Base-by-base conservation (phyloP, 768 basidiomycete species). In the Lactarius akahatsu region DNA sequence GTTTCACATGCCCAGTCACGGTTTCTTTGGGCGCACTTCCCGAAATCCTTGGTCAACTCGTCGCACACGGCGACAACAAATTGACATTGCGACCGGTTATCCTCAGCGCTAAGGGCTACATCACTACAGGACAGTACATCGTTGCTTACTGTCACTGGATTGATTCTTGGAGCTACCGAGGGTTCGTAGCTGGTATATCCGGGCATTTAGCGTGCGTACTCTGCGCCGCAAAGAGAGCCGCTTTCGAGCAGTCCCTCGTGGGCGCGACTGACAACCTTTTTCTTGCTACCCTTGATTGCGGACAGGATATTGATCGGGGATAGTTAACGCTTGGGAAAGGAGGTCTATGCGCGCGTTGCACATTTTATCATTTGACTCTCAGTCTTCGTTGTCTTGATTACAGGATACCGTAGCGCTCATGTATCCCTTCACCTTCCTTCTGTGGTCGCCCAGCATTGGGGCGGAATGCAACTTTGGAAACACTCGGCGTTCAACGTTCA, bases 1-100 rank as follows among this genome's bases (percentile, higher is more conserved):
- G 23, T 54, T 63, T 67, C 61, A 54, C 66, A 62, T 30, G 56
- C 16, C 30, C 28, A 10, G 18, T 59, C 47, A n/a, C n/a, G n/a
- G n/a, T n/a, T 41, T 28, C 11, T 50, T 23, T 43, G 57, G 40
- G 58, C 20, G 43, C 41, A 34, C 45, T 10, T 16, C 30, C 32
- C 28, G 38, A 40, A 40, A 54, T 26, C 18, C 30, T 30, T 40
- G 58, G 28, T 50, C 59, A n/a, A 47, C 26, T 30, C 34, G 18
- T 43, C 52, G 56, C 45, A n/a, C 57, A 38, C 15, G 61, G 61
- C 38, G 15, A 55, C 56, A 36, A 62, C 50, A 43, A 56, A 62
- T 55, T 55, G 61, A 45, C 61, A 59, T 59, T 26, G 32, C 41
- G 57, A 30, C 61, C 7, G 47, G 56, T 61, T 20, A 56, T 58